Conservation (phyloP, 2,329 filamentous ascomycete species). For the Raffaelea deltoideospora region DNA sequence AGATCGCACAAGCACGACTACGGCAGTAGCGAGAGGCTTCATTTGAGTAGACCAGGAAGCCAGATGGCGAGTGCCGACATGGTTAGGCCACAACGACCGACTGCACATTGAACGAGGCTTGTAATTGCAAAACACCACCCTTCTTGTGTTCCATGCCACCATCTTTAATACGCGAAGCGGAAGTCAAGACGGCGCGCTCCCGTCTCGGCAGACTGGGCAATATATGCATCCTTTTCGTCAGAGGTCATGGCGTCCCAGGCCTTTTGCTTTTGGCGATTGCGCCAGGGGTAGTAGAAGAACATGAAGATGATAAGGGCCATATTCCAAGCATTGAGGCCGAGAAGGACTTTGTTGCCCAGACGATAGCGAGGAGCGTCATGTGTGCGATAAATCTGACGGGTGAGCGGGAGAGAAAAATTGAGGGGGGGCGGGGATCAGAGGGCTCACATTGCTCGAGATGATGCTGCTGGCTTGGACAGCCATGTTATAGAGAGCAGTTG, state of each 20-base stretch:
- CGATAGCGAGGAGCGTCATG: conserved; percentile 32
- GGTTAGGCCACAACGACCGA: no score
- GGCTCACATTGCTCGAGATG: conserved; percentile 22
- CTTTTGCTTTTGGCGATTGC: conserved; percentile 30
- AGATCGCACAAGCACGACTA: no score
- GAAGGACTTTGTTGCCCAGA: conserved; percentile 23
- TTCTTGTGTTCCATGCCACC: no score
- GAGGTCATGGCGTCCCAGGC: conserved; percentile 33
- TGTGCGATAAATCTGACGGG: conserved; percentile 14
- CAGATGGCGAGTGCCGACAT: no score
- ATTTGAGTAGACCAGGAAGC: no score
- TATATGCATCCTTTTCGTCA: conserved; percentile 33
- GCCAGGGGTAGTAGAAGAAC: conserved; percentile 30
- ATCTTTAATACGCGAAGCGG: conserved; percentile 22
- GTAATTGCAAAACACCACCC: no score
- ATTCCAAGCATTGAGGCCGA: conserved; percentile 22
- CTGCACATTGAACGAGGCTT: no score
- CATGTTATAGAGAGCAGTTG: conserved; percentile 46
- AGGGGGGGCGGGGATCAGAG: background rate
- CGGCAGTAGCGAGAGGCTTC: no score
- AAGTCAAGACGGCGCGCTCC: conserved; percentile 30
- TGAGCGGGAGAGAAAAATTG: background rate
- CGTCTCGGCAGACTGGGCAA: conserved; percentile 24
- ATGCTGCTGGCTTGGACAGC: conserved; percentile 28
- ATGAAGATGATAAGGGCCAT: conserved; percentile 16